Conservation (phyloP, 345 rosid genomes). For the Populus simonii region DNA sequence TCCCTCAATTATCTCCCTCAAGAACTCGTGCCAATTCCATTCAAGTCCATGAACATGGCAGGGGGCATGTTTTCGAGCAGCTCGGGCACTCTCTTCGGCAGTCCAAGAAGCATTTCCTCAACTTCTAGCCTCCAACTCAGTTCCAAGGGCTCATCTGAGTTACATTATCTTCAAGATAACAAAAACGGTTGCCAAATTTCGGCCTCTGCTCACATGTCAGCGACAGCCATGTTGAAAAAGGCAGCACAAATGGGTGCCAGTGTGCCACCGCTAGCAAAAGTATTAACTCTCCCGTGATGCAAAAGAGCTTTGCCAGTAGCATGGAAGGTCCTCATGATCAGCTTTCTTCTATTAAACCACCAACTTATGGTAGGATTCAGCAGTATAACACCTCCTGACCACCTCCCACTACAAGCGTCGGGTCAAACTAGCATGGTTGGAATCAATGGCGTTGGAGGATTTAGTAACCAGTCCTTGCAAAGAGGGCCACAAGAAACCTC, state of each 20-base stretch:
- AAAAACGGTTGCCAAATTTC: constrained; percentile 35
- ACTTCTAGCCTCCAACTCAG: constrained; percentile 59
- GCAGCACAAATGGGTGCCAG: constrained; percentile 78
- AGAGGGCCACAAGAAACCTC: constrained; percentile 34
- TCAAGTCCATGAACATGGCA: constrained; percentile 47
- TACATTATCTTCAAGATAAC: constrained; percentile 45
- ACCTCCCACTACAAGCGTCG: constrained; percentile 18
- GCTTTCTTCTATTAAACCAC: constrained; percentile 29
- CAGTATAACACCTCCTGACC: constrained; percentile 30
- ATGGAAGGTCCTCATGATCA: constrained; percentile 49
- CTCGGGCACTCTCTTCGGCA: constrained; percentile 46
- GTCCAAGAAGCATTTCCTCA: constrained; percentile 42
- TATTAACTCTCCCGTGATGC: constrained; percentile 68
- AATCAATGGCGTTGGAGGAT: constrained; percentile 28
- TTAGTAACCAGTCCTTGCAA: constrained; percentile 17
- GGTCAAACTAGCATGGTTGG: constrained; percentile 37
- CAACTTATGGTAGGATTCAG: constrained; percentile 21
- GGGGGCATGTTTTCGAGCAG: constrained; percentile 55
- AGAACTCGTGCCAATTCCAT: constrained; percentile 48
- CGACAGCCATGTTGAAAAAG: constrained; percentile 59
- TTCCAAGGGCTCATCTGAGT: constrained; percentile 42
- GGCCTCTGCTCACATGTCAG: constrained; percentile 57
- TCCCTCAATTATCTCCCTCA: constrained; percentile 53
- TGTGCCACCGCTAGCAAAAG: constrained; percentile 63
- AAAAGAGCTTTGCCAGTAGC: constrained; percentile 48